Percentiles rank a stretch among this genome's conserved stretches.
Conservation (phyloP, 1,139 yeast species). For the Magnusiomyces ingens region DNA sequence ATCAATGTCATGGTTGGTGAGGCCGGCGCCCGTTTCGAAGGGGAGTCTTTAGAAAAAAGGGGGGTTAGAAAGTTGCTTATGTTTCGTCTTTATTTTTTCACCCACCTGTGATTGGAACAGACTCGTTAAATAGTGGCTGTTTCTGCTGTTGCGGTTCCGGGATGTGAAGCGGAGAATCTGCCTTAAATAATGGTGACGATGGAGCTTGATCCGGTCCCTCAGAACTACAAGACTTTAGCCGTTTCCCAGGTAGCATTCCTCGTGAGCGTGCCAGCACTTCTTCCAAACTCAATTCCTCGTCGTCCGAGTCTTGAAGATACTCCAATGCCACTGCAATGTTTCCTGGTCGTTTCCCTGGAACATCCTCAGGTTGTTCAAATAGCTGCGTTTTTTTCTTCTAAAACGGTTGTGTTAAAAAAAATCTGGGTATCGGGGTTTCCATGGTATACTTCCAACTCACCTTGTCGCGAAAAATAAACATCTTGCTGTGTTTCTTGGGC, state of each 20-base stretch:
- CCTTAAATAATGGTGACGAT: slow-evolving; percentile 21
- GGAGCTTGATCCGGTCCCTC: slow-evolving; percentile 4
- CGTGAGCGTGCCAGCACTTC: slow-evolving; percentile 53
- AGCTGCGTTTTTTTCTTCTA: background rate
- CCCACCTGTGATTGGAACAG: too few species aligned
- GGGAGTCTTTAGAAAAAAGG: slow-evolving; percentile 6
- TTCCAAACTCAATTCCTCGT: slow-evolving; percentile 52
- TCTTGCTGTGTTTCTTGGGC: slow-evolving; percentile 23
- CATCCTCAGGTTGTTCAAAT: slow-evolving; percentile 13
- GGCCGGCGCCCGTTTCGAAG: slow-evolving; percentile 22
- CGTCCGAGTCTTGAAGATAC: slow-evolving; percentile 41
- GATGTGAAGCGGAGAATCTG: too few species aligned
- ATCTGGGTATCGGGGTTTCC: too few species aligned
- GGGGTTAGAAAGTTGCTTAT: too few species aligned
- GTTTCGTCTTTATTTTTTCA: too few species aligned
- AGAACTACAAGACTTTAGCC: too few species aligned
- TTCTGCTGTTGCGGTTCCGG: too few species aligned
- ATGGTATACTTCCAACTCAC: slow-evolving; percentile 14
- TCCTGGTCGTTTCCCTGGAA: slow-evolving; percentile 47
- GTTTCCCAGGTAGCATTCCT: background rate
- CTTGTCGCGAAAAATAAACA: slow-evolving; percentile 39
- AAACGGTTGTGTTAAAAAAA: too few species aligned
- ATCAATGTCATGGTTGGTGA: slow-evolving; percentile 72
- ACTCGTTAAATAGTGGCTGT: too few species aligned
- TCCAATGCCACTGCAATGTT: slow-evolving; percentile 44